Percentiles rank a stretch among this genome's conserved stretches.
phyloP scores from a whole-genome alignment of 106 monocot species.

The Hemerocallis citrina region DNA sequence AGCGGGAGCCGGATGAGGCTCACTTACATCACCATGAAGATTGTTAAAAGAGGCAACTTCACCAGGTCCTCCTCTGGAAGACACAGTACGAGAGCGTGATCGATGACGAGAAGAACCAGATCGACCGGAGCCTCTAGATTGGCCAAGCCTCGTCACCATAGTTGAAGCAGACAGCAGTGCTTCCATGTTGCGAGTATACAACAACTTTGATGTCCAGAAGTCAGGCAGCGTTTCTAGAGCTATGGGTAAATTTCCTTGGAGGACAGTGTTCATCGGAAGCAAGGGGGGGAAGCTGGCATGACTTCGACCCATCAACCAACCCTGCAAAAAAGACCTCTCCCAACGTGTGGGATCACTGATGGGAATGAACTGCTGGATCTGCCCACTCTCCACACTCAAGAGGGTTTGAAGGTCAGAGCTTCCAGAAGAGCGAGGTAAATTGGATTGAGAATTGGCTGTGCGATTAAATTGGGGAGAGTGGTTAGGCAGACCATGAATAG shows the following conservation, averaged over 20 bases:
- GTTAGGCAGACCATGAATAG: conserved; percentile 6
- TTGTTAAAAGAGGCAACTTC: conserved; percentile 16
- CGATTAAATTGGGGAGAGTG: too few relatives aligned
- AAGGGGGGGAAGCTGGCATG: conserved; percentile 30
- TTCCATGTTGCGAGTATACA: conserved; percentile 14
- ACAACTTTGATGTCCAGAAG: conserved; percentile 6
- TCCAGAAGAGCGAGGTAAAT: conserved; percentile 13
- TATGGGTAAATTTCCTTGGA: conserved; percentile 20
- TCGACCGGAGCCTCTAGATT: conserved; percentile 15
- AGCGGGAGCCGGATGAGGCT: conserved; percentile 4
- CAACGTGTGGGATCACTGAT: conserved; percentile 59
- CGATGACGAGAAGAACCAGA: conserved; percentile 22
- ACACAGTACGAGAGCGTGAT: conserved; percentile 13
- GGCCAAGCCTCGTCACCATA: neutral
- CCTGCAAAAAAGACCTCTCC: conserved; percentile 77
- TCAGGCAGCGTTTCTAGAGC: conserved; percentile 9
- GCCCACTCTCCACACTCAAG: conserved; percentile 48
- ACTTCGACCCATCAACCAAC: conserved; percentile 80
- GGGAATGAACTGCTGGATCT: conserved; percentile 49
- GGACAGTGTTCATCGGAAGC: conserved; percentile 6
- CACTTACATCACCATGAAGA: conserved; percentile 16
- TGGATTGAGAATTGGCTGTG: too few relatives aligned
- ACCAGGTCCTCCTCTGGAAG: conserved; percentile 14
- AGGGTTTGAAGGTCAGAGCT: conserved; percentile 46
- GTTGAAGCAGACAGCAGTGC: conserved; percentile 18